Percentiles rank a stretch among this genome's conserved stretches.
Conservation (phyloP, 225 moss, liverwort and hornwort genomes). For the Takakia lepidozioides region DNA sequence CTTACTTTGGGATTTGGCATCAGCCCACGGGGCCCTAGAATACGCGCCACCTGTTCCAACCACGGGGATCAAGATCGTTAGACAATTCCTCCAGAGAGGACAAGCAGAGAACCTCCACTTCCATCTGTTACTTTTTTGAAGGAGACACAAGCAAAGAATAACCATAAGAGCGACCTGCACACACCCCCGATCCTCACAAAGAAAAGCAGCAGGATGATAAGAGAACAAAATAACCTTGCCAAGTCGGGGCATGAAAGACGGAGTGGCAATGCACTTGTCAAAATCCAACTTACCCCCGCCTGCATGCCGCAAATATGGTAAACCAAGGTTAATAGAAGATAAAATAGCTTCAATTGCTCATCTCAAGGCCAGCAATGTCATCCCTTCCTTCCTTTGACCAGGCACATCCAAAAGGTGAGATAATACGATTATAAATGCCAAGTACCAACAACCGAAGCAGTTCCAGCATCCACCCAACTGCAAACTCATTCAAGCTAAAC, state of each 20-base stretch:
- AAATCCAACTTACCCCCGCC: conserved; percentile 96
- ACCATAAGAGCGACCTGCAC: too few species aligned
- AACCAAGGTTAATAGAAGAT: not conserved
- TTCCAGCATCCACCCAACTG: too few species aligned
- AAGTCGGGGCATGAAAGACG: conserved; percentile 91
- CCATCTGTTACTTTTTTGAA: not conserved
- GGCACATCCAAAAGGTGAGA: too few species aligned
- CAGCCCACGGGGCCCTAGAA: conserved; percentile 90
- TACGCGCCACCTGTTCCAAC: conserved; percentile 82
- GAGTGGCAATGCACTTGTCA: conserved; percentile 96
- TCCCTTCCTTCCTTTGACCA: too few species aligned
- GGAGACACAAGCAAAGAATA: not conserved
- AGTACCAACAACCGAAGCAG: too few species aligned
- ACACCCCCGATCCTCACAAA: not conserved
- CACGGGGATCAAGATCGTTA: not conserved
- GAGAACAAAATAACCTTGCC: conserved; percentile 61
- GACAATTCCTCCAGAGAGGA: too few species aligned
- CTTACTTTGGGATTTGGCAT: conserved; percentile 99
- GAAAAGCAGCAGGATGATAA: not conserved
- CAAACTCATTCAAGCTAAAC: too few species aligned
- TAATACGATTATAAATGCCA: too few species aligned
- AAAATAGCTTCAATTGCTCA: too few species aligned
- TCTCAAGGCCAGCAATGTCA: too few species aligned
- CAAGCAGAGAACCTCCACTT: not conserved
- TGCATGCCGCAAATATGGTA: conserved; percentile 13